Evolutionary conservation across 129 eudicot genomes (phyloP).

Genomic region (Ambrosia trifida): DNA sequence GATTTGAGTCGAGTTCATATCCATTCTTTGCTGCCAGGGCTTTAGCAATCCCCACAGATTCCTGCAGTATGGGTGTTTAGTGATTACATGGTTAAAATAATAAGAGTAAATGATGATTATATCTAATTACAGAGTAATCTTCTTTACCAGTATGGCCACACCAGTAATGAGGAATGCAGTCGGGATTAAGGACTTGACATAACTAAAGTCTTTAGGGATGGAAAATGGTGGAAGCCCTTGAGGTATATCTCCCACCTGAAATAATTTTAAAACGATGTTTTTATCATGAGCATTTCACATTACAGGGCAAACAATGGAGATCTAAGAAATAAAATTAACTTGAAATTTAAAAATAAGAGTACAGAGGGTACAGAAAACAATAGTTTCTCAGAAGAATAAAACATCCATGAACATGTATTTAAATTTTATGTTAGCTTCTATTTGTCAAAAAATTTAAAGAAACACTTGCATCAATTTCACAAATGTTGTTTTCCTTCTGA

Average conservation of each 20-base stretch:
- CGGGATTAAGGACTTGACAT: constrained; percentile 68
- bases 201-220: constrained; percentile 70
- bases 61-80: constrained; percentile 41
- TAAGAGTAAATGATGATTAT: neutral
- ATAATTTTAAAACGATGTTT: constrained; percentile 11
- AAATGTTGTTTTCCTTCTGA: neutral
- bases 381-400: constrained; percentile 2
- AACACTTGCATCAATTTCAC: neutral
- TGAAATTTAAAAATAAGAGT: neutral
- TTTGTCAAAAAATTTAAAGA: neutral
- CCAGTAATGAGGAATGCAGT: constrained; percentile 92
- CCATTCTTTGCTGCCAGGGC: constrained; percentile 99
- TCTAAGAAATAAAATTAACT: constrained; percentile 4
- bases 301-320: constrained; percentile 2
- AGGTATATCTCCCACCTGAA: constrained; percentile 93
- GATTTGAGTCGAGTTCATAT: constrained; percentile 94
- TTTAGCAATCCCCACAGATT: constrained; percentile 99
- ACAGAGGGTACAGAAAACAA: constrained; percentile 14
- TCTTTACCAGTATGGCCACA: constrained; percentile 89
- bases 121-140: neutral
- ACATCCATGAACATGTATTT: neutral
- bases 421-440: neutral
- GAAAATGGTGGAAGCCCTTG: constrained; percentile 97
- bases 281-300: neutral
- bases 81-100: constrained; percentile 11